Percentiles rank a stretch among this genome's conserved stretches.
Conservation (phyloP, 495 filamentous ascomycete species). For the Cercophora samala region DNA sequence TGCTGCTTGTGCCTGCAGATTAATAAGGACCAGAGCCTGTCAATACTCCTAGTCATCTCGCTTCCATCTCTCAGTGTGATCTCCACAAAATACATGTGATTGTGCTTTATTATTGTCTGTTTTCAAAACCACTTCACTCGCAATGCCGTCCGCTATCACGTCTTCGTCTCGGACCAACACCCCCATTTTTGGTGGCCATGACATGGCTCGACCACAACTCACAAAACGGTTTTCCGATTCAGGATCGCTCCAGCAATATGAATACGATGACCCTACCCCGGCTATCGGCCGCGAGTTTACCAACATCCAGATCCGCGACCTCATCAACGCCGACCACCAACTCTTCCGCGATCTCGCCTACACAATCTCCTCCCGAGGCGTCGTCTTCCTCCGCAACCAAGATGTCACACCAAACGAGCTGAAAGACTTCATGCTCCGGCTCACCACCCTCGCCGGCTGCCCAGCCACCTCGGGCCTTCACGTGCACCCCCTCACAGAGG, state of each 20-base stretch:
- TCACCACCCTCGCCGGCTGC: conserved; percentile 54
- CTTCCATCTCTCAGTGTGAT: not conserved
- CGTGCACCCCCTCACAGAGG: conserved; percentile 27
- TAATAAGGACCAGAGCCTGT: not conserved
- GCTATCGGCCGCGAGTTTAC: conserved; percentile 69
- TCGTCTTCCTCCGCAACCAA: conserved; percentile 71
- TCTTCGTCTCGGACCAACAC: not conserved
- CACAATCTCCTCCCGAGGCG: conserved; percentile 65
- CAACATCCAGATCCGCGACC: conserved; percentile 62
- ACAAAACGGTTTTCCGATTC: conserved; percentile 16
- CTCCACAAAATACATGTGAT: conserved; percentile 4
- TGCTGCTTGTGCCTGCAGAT: not conserved
- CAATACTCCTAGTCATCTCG: not conserved
- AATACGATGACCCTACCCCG: conserved; percentile 60
- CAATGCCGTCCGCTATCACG: conserved; percentile 21
- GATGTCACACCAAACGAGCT: conserved; percentile 45
- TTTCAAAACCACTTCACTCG: not conserved
- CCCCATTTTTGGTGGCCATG: conserved; percentile 21
- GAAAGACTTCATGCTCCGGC: conserved; percentile 28
- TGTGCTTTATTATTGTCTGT: not conserved
- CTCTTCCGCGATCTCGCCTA: conserved; percentile 22
- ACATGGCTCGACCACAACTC: conserved; percentile 17
- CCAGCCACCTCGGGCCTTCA: conserved; percentile 24
- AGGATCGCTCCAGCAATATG: conserved; percentile 20
- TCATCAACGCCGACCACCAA: conserved; percentile 34